These are phyloP conservation scores for Agapanthus africanus DNA, from an alignment of 106 monocot species.

Conservation along the genomic window DNA sequence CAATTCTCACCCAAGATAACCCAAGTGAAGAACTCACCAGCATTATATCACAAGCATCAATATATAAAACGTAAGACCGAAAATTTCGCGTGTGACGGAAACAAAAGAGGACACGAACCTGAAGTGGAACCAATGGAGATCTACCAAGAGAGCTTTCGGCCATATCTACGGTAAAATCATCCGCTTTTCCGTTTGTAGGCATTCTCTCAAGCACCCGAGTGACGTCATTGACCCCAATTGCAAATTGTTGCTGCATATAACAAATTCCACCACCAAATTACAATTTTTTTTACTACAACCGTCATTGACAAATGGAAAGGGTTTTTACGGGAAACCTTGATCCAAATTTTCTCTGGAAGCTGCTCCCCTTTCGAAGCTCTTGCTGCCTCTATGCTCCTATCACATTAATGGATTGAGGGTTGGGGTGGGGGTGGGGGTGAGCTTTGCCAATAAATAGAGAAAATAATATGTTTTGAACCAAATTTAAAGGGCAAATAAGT, in stretches of 20 bases:
- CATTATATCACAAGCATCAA: no score
- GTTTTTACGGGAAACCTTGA: constrained; percentile 17
- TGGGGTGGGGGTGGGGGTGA: no score
- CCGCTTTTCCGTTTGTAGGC: constrained; percentile 17
- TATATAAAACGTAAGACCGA: no score
- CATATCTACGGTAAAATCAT: neutral
- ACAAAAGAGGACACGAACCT: no score
- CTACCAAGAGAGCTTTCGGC: constrained; percentile 4
- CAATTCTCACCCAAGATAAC: no score
- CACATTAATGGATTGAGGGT: no score
- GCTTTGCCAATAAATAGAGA: no score
- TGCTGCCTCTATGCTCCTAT: constrained; percentile 49
- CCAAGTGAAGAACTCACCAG: no score
- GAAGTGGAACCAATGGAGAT: constrained; percentile 42
- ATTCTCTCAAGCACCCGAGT: constrained; percentile 89
- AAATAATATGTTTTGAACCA: no score
- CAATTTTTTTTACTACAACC: neutral
- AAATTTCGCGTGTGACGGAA: no score
- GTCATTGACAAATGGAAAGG: neutral
- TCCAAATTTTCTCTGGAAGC: constrained; percentile 72
- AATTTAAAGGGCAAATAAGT: no score
- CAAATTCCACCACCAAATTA: neutral
- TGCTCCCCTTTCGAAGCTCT: constrained; percentile 34
- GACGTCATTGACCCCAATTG: constrained; percentile 82
- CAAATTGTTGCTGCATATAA: constrained; percentile 71